phyloP scores from a whole-genome alignment of 306 rosid species.

The Ziziphus jujuba region DNA sequence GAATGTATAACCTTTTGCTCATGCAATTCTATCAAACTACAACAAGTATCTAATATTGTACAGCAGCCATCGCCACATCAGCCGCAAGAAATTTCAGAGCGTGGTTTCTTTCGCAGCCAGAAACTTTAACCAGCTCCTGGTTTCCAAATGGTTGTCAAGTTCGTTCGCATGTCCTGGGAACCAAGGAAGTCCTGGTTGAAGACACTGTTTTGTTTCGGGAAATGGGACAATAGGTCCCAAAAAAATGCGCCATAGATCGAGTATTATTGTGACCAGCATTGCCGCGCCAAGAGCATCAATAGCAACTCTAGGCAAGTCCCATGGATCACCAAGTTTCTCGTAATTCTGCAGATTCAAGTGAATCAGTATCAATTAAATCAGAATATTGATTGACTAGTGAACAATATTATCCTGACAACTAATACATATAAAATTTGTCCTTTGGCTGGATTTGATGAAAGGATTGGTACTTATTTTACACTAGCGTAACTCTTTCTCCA shows the following conservation, averaged over 20 bases:
- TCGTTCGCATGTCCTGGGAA: constrained; percentile 46
- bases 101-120: constrained; percentile 20
- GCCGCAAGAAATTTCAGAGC: constrained; percentile 11
- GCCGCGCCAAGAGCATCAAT: constrained; percentile 95
- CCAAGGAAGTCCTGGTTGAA: constrained; percentile 85
- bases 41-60: constrained; percentile 11
- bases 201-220: constrained; percentile 58
- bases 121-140: background rate
- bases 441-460: no score
- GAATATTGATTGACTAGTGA: background rate
- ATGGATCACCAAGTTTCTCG: constrained; percentile 74
- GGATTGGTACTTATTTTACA: no score
- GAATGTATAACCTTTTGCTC: background rate
- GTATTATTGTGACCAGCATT: constrained; percentile 91
- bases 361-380: constrained; percentile 14
- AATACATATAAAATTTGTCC: no score
- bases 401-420: no score
- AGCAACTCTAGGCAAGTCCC: constrained; percentile 86
- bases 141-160: constrained; percentile 22
- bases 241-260: constrained; percentile 98
- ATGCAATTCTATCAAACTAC: constrained; percentile 25
- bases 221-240: constrained; percentile 77
- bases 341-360: constrained; percentile 59
- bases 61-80: constrained; percentile 11
- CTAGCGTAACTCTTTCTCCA: no score